These are phyloP conservation scores for Globisporangium rhizosaccharum DNA, from an alignment of 352 stramenopile species.

Conservation along the genomic window DNA sequence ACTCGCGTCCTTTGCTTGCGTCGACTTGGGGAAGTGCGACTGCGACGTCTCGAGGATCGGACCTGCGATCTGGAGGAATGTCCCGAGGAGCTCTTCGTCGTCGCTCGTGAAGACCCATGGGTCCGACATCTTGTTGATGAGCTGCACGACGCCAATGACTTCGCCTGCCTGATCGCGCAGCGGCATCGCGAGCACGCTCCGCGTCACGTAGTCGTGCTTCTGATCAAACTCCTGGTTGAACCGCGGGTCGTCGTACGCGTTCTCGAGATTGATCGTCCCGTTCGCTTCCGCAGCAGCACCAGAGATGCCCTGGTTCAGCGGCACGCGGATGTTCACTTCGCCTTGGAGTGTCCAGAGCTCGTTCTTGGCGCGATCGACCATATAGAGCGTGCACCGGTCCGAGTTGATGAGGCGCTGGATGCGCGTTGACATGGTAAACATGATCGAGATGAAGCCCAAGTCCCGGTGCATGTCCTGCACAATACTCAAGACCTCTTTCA, in stretches of 20 bases:
- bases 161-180: constrained; percentile 68
- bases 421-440: constrained; percentile 89
- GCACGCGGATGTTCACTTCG: constrained; percentile 85
- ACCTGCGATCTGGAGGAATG: constrained; percentile 86
- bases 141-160: constrained; percentile 82
- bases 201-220: constrained; percentile 83
- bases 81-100: constrained; percentile 84
- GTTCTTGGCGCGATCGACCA: constrained; percentile 85
- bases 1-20: constrained; percentile 33
- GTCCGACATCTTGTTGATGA: constrained; percentile 85
- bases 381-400: constrained; percentile 91
- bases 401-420: constrained; percentile 85
- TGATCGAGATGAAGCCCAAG: constrained; percentile 86
- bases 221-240: constrained; percentile 90
- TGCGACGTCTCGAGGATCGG: constrained; percentile 86
- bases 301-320: constrained; percentile 81
- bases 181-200: constrained; percentile 85
- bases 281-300: constrained; percentile 71
- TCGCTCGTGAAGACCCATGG: constrained; percentile 71
- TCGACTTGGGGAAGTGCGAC: constrained; percentile 57
- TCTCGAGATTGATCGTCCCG: constrained; percentile 69
- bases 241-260: constrained; percentile 83
- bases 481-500: constrained; percentile 83
- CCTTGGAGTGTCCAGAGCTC: constrained; percentile 90
- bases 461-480: constrained; percentile 89